phyloP scores from a whole-genome alignment of 768 basidiomycete species.

The Coprinopsis sp. region DNA sequence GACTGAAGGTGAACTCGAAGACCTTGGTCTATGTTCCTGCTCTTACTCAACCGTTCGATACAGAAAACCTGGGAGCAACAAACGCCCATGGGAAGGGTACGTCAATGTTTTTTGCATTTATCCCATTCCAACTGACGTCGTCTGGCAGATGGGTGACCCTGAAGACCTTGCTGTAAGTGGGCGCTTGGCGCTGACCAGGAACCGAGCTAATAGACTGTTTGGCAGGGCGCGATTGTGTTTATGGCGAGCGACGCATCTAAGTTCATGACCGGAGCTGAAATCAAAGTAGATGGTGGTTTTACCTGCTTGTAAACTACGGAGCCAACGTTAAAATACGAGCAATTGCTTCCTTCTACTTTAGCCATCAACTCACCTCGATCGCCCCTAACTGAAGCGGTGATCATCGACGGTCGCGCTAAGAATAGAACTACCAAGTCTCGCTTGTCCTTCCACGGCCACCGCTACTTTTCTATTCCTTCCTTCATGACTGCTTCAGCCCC shows the following conservation, averaged over 20 bases:
- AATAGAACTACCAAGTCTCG: constrained; percentile 6
- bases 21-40: not conserved
- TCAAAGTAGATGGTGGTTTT: constrained; percentile 89
- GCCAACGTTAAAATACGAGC: not conserved
- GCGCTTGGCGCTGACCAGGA: not conserved
- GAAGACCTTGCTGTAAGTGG: constrained; percentile 75
- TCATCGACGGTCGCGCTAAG: constrained; percentile 9
- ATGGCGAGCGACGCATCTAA: constrained; percentile 85
- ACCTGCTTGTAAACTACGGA: constrained; percentile 47
- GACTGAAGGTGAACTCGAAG: constrained; percentile 56
- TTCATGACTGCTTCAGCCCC: constrained; percentile 7
- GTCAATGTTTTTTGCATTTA: constrained; percentile 18
- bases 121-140: constrained; percentile 6
- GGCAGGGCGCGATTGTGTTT: constrained; percentile 82
- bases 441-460: not conserved
- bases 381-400: too few species aligned
- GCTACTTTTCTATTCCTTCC: too few species aligned
- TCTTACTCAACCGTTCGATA: constrained; percentile 1
- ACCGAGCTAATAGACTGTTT: constrained; percentile 1
- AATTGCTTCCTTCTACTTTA: not conserved
- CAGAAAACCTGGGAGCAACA: constrained; percentile 80
- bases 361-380: not conserved
- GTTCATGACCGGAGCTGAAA: constrained; percentile 85
- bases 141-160: constrained; percentile 79
- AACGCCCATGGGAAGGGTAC: constrained; percentile 82